A percentile compares a stretch with the other conserved stretches of the same genome.
These are phyloP conservation scores for Fusarium solani-melongenae DNA, from an alignment of 2,329 filamentous ascomycete species.

Conservation along the genomic window DNA sequence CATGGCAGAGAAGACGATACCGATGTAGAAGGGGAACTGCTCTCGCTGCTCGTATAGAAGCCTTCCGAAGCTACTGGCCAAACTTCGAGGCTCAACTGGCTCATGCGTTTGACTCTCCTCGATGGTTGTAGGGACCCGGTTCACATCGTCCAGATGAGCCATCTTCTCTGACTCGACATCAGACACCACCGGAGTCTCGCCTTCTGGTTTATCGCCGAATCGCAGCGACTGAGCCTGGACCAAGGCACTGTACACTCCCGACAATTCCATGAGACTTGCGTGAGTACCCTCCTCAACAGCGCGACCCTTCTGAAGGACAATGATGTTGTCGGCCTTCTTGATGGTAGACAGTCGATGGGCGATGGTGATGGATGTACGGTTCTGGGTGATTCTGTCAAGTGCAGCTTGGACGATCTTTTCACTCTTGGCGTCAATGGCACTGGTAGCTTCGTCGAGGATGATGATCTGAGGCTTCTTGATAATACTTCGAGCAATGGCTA, in stretches of 20 bases:
- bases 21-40: constrained; percentile 41
- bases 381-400: constrained; percentile 50
- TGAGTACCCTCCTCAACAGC: constrained; percentile 73
- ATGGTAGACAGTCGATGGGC: constrained; percentile 71
- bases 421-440: constrained; percentile 56
- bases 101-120: not conserved
- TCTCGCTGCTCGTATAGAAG: constrained; percentile 34
- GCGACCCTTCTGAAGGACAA: constrained; percentile 70
- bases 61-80: constrained; percentile 27
- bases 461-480: constrained; percentile 68
- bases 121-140: not conserved
- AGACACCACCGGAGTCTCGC: not conserved
- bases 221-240: constrained; percentile 39
- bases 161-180: constrained; percentile 5
- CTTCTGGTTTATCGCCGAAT: not conserved
- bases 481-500: constrained; percentile 66
- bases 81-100: not conserved
- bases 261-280: constrained; percentile 63
- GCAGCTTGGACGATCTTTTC: constrained; percentile 58
- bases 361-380: constrained; percentile 73
- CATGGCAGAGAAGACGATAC: constrained; percentile 41
- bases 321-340: constrained; percentile 71
- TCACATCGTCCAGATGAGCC: not conserved
- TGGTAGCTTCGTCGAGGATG: constrained; percentile 75
- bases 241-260: constrained; percentile 37